Evolutionary conservation across 345 rosid species (phyloP), one percentile per base, ranked within the genome.

Genomic region (Microcos paniculata): DNA sequence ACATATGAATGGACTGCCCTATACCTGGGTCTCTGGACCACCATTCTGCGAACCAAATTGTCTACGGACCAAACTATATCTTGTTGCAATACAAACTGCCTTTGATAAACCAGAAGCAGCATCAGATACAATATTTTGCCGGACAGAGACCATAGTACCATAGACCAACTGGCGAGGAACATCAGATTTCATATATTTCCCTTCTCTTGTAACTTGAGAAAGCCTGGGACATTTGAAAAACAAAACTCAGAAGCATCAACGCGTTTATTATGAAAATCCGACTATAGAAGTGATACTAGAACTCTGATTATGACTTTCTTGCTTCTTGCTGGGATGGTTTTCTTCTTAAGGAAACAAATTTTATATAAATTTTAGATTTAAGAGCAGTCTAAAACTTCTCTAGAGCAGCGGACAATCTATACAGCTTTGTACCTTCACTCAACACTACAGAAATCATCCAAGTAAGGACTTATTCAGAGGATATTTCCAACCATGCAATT

Each of bases 51-150:
- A 83, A 68, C 98, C 98, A 90, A 96, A 96, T 81, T 96, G 99
- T 82, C 99, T 89, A 70, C 98, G 96, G 73, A 94, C 96, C 77
- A 90, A 91, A 74, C 99, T 96, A 75, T 96, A 96, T 80, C 99
- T 89, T 58, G 99, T 94, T 62, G 99, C 98, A 69, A 96, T 94
- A 75, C 98, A 92, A 83, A 94, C 98, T 71, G 98, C 97, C 59
- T 92, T 82, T 80, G 99, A 90, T 68, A 96, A 82, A 64, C 97
- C 97, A 82, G 19, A 18, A 19, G 99, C 94, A 49, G 99, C 97
- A 90, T 91, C 94, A 6, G 89, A 75, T 45, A 96, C 99, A 78
- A 96, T 96, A 66, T 84, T 81, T 83, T 96, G 95, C 23, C 97
- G 90, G 72, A 94, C 97, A 80, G 4, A 90, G 51, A 96, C 99